Base-by-base conservation (phyloP, 768 basidiomycete species). In the Amanita polypyramis region DNA sequence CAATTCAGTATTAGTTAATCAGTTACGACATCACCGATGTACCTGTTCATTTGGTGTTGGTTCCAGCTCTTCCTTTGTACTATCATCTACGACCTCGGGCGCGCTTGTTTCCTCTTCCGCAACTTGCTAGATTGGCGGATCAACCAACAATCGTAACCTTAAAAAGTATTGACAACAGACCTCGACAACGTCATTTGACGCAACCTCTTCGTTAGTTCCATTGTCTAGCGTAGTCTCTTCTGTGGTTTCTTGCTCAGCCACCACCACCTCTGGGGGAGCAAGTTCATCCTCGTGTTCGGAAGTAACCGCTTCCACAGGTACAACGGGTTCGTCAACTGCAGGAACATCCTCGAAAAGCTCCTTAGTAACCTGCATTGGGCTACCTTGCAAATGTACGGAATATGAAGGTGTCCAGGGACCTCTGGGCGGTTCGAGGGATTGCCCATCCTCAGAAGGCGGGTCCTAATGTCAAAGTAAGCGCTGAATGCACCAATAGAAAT, bases 321-420 rank as follows among this genome's bases (percentile, higher is more conserved):
- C 11, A 6, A 33, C 30, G 7, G 11, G 10, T 17, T 47, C 36
- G 38, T n/a, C 46, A 27, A 27, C 21, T 4, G 9, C 9, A 5
- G 34, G 9, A 9, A 23, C 34, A 27, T 29, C 11, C 11, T 12
- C 14, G 3, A 12, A 1, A 27, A 29, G 33, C 19, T 23, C 44
- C 20, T 35, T 35, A 11, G 33, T 36, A 4, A 10, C 45, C 15
- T 23, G 34, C 23, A 46, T 36, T 17, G 62, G 59, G 42, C 62
- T 67, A 25, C 69, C 69, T 52, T 72, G 70, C 15, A 58, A 63
- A 29, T 68, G 66, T 1, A 69, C 69, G 6, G 69, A 69, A 49
- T 70, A 70, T 17, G 69, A 70, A 35, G 67, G 63, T 17, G 67
- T 67, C 68, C 68, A 70, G 4, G 67, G 64, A 2, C 65, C 56